Conservation (phyloP, 345 rosid genomes). For the Rhizophora apiculata region DNA sequence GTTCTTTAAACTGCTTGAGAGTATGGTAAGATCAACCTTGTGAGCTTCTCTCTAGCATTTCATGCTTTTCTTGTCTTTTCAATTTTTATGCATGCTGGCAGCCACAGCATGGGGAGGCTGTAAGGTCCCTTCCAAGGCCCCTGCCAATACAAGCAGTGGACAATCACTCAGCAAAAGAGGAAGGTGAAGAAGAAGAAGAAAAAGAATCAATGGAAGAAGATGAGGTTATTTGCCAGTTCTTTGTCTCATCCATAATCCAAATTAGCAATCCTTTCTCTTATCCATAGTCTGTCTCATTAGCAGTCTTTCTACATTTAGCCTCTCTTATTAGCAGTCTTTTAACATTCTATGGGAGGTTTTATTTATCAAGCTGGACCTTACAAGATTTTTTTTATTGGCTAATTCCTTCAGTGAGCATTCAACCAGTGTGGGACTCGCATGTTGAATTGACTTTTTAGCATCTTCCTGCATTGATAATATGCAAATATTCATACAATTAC, state of each 20-base stretch:
- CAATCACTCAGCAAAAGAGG: constrained; percentile 31
- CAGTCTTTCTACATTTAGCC: background rate
- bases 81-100: constrained; percentile 30
- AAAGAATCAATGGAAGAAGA: constrained; percentile 38
- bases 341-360: no score
- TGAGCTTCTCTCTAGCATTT: background rate
- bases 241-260: background rate
- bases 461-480: background rate
- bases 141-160: constrained; percentile 46
- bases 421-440: no score
- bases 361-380: background rate
- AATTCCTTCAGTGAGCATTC: no score
- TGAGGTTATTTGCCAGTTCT: constrained; percentile 37
- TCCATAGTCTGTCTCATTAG: background rate
- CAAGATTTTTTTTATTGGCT: background rate
- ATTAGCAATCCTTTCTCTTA: background rate
- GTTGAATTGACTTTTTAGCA: no score
- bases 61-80: constrained; percentile 19
- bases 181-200: constrained; percentile 35
- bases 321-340: no score
- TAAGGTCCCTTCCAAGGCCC: constrained; percentile 74
- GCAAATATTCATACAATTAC: background rate
- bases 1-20: background rate
- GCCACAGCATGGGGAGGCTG: constrained; percentile 48
- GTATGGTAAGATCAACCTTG: background rate